Evolutionary conservation across 73 alveolate genomes (phyloP).

Genomic region (Symbiodinium pilosum): DNA sequence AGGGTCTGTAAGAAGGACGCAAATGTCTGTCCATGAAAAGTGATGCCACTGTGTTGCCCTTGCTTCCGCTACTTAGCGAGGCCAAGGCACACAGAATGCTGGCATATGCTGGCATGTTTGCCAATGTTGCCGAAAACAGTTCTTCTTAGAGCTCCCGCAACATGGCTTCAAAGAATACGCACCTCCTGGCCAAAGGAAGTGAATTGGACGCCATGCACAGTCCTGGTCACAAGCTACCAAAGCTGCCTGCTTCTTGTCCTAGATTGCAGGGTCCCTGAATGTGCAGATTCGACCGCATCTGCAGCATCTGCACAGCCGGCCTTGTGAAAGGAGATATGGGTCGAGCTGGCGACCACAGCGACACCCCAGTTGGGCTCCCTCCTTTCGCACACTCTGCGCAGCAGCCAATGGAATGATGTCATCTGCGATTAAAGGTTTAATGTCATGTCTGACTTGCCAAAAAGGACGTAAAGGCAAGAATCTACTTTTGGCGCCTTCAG

Average conservation of each 20-base stretch:
- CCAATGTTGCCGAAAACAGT: not conserved
- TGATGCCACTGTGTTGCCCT: not conserved
- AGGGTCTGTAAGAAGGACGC: not conserved
- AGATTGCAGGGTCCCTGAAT: too few relatives aligned
- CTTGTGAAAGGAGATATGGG: not conserved
- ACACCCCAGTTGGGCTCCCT: not conserved
- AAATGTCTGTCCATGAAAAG: not conserved
- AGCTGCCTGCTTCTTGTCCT: too few relatives aligned
- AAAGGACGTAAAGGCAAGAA: too few relatives aligned
- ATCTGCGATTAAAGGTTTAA: too few relatives aligned
- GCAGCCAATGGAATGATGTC: too few relatives aligned
- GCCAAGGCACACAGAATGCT: not conserved
- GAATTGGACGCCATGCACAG: not conserved
- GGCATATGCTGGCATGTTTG: not conserved
- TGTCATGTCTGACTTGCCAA: too few relatives aligned
- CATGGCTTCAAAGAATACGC: not conserved
- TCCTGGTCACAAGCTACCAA: not conserved
- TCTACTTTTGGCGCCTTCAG: too few relatives aligned
- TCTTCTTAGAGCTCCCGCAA: not conserved
- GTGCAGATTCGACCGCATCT: not conserved
- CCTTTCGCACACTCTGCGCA: not conserved
- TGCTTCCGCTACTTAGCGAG: too few relatives aligned
- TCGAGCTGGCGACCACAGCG: not conserved
- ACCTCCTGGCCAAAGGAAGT: not conserved
- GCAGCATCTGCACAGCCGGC: not conserved